Base-by-base conservation (phyloP, 148 eudicot genomes). In the Nepenthes gracilis region DNA sequence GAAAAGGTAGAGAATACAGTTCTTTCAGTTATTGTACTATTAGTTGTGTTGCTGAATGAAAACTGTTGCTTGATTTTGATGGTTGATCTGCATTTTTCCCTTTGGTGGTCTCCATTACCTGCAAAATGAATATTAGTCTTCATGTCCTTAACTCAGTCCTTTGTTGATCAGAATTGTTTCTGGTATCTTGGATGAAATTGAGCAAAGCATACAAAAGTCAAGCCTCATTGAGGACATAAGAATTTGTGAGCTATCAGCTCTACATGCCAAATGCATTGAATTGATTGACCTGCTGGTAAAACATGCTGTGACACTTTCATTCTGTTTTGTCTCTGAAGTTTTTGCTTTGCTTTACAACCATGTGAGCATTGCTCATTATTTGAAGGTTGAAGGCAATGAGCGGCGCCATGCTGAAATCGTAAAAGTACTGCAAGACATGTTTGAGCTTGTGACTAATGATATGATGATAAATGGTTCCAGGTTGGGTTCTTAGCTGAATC, bases 401-500 rank as follows among this genome's bases (percentile, higher is more conserved):
- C 65, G 58, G 38, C 82, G 72, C 40, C 70, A 74, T 77, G 23
- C 62, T 64, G 66, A 74, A 72, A 91, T 93, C 53, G 94, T 93
- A 67, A 82, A 78, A 83, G 80, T 80, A 48, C 85, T 93, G 54
- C 96, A 93, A 79, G 98, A 93, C 74, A 82, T 85, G 2, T 79
- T 86, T 79, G 98, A 93, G 77, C 76, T 93, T 69, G 91, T 88
- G 59, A 86, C 96, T 52, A 73, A 59, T 50, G 84, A 80, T 63
- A 75, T 93, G 95, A 80, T 93, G 86, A 47, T 78, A 66, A 82
- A 85, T 70, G 87, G 85, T 64, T 85, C 95, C 75, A 88, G 96
- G 98, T 91, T 64, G 59, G 33, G 2, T 66, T 59, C 69, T 33
- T 13, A 56, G 70, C 43, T 47, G 57, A 12, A 34, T 59, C 49